Percentiles rank a stretch among this genome's conserved stretches.
These are phyloP conservation scores for Russula vinacea DNA, from an alignment of 768 basidiomycete genomes.

Conservation along the genomic window DNA sequence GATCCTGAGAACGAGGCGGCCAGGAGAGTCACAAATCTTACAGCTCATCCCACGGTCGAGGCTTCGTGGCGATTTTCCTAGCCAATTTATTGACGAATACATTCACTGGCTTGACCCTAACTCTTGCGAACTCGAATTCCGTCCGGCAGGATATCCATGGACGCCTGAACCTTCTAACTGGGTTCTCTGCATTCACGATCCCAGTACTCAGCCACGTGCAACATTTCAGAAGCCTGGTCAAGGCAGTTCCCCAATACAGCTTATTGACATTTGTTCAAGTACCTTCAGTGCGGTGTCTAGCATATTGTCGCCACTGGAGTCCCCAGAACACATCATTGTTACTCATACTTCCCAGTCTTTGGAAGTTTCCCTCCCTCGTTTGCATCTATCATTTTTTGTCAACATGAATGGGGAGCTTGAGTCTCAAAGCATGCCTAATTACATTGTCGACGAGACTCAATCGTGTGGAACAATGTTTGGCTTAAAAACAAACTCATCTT, in stretches of 20 bases:
- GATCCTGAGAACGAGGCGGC: neutral
- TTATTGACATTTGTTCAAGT: constrained; percentile 14
- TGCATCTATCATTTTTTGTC: constrained; percentile 42
- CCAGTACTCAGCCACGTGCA: neutral
- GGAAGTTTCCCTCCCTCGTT: constrained; percentile 41
- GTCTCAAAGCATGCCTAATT: constrained; percentile 42
- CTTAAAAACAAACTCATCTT: constrained; percentile 36
- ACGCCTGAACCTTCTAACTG: constrained; percentile 34
- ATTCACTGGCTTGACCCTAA: constrained; percentile 39
- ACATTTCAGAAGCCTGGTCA: neutral
- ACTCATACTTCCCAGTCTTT: neutral
- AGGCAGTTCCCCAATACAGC: neutral
- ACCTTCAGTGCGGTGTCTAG: constrained; percentile 9
- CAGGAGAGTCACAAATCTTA: constrained; percentile 5
- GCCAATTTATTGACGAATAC: constrained; percentile 34
- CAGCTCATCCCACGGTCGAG: constrained; percentile 38
- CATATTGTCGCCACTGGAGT: constrained; percentile 2
- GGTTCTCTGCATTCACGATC: constrained; percentile 17
- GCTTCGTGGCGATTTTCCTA: constrained; percentile 37
- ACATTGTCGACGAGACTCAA: constrained; percentile 44
- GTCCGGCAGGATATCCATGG: constrained; percentile 37
- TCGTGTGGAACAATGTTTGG: constrained; percentile 47
- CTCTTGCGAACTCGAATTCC: constrained; percentile 35
- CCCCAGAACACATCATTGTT: neutral
- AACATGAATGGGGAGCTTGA: constrained; percentile 36